Evolutionary conservation across 768 basidiomycete species (phyloP), one percentile per base, ranked within the genome.

Genomic region (Tulasnella sp.): DNA sequence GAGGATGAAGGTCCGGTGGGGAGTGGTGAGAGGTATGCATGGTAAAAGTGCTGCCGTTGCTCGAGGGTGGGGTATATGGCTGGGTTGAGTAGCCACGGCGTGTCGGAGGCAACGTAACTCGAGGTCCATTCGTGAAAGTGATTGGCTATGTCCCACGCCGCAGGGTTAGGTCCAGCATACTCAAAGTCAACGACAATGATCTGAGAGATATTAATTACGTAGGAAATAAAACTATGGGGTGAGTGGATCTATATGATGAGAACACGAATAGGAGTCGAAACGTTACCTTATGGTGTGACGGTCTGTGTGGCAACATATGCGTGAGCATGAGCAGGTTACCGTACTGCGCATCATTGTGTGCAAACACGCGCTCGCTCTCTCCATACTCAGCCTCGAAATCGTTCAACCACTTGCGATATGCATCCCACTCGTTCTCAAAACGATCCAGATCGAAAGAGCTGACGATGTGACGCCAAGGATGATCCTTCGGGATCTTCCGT

Each of bases 41-140:
- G 70, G 69, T 94, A 94, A 70, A 96, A 97, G 69, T 88, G 87
- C 60, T 77, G 75, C 21, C 91, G 84, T 69, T 97, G 78, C 27
- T 77, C 75, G 23, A 64, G 64, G 3, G 82, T 81, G 10, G 96
- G 96, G 72, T 95, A 96, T 26, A 74, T 76, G 13, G 78, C 72
- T 51, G 73, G 70, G 63, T 82, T 73, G 45, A 88, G 80, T 53
- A 85, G 59, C 68, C 89, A 85, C 8, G 89, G 87, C 0, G 75
- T 78, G 3, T 78, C 67, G 38, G 76, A 77, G 0, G 71, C 68
- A 68, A 88, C 85, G 71, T 98, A 98, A 72, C 96, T 79, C 15
- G 90, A 85, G 19, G 88, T 89, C 95, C 96, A 98, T 73, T 98
- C 96, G 68, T 89, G 86, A 73, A 94, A 96, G 71, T 95, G 92